Base-by-base conservation (phyloP, 2,329 filamentous ascomycete species). In the Ophiostoma sp. region DNA sequence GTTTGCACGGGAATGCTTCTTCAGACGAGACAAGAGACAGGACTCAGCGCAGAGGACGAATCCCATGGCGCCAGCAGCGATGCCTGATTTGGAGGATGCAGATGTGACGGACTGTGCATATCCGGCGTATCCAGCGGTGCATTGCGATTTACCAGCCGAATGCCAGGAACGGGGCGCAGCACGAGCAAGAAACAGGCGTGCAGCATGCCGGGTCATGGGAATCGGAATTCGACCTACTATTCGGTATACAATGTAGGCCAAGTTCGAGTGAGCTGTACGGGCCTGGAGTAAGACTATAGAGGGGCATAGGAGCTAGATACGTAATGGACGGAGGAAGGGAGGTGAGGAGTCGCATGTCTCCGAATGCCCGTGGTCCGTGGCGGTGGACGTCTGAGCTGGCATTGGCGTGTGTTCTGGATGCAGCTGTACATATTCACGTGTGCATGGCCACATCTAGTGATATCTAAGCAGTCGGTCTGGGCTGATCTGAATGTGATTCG, bases 161-260 rank as follows among this genome's bases (percentile, higher is more conserved):
- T 27, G 49, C n/a, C 49, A 55, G 49, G 47, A 55, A 55, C n/a
- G 65, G 58, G 40, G 58, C 64, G 64, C 64, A 69, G 67, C 52
- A 65, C 27, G 47, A 1, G 44, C 36, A 38, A 18, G 38, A 27
- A 27, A 27, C 27, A 27, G 27, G 27, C 27, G 27, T 27, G 18
- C 47, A 47, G 45, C 45, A 52, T 16, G 45, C 18, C 4, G 16
- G 47, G 47, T 27, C 27, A 49, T 49, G 47, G 18, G 49, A 27
- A 52, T 14, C 7, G 18, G n/a, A 14, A 60, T 40, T 60, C 55
- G 55, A 27, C 18, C 18, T 27, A 55, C 27, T n/a, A 55, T 4
- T n/a, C 18, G 49, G 18, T 40, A 27, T 27, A 14, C 5, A 16
- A 18, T 38, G 38, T 11, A 6, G 8, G 38, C 2, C 45, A n/a